phyloP scores from a whole-genome alignment of 108 stramenopile genomes.

The Cyclostephanos tholiformis region DNA sequence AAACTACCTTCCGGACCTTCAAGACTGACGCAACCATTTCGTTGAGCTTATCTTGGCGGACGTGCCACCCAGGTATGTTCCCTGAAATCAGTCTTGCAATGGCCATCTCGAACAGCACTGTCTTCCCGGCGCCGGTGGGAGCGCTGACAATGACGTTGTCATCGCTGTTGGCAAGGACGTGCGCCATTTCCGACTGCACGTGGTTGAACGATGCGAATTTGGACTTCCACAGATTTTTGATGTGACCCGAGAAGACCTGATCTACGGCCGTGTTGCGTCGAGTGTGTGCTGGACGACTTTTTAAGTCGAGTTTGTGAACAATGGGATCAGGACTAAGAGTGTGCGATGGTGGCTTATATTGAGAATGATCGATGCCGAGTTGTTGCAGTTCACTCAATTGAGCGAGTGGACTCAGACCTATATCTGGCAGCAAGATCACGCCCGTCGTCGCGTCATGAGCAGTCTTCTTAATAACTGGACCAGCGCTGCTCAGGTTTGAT shows the following conservation, averaged over 20 bases:
- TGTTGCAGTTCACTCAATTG: constrained; percentile 28
- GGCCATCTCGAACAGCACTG: constrained; percentile 94
- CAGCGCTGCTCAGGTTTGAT: background rate
- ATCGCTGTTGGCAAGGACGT: constrained; percentile 60
- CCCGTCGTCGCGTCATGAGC: background rate
- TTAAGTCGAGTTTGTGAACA: constrained; percentile 49
- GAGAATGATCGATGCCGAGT: constrained; percentile 30
- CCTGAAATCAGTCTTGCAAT: constrained; percentile 76
- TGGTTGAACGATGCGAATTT: constrained; percentile 78
- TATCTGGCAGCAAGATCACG: constrained; percentile 20
- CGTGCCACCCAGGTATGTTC: constrained; percentile 11
- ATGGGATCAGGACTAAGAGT: constrained; percentile 42
- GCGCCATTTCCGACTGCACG: constrained; percentile 75
- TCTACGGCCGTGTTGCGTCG: constrained; percentile 52
- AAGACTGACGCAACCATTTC: constrained; percentile 38
- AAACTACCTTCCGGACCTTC: constrained; percentile 79
- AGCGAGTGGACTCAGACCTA: constrained; percentile 9
- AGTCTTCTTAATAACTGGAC: background rate
- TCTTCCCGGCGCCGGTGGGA: constrained; percentile 99
- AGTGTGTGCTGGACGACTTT: constrained; percentile 56
- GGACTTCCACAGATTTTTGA: constrained; percentile 57
- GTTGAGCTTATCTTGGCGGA: constrained; percentile 42
- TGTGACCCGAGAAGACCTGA: constrained; percentile 56
- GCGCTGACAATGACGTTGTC: constrained; percentile 96
- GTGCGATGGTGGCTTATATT: constrained; percentile 35